Conservation (phyloP, 2,329 filamentous ascomycete genomes). For the Fusarium cyanostomum region DNA sequence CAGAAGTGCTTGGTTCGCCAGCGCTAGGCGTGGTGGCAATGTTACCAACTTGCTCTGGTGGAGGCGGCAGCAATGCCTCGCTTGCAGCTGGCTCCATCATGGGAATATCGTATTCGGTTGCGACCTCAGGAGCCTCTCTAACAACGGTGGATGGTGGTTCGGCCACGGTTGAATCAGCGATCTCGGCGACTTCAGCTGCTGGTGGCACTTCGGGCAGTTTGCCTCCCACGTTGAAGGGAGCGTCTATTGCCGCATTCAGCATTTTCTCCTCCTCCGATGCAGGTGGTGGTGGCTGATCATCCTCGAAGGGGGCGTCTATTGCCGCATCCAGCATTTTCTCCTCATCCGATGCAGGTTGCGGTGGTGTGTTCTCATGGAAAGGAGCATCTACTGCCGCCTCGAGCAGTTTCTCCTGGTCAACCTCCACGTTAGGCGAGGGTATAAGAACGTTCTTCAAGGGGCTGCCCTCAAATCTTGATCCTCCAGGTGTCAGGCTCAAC, state of each 20-base stretch:
- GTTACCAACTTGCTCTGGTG: conserved; percentile 53
- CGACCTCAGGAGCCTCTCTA: conserved; percentile 43
- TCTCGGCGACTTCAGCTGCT: conserved; percentile 8
- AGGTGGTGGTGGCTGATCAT: conserved; percentile 1
- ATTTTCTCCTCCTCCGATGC: conserved; percentile 18
- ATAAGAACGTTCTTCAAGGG: conserved; percentile 63
- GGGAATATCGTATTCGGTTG: conserved; percentile 42
- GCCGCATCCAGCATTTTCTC: conserved; percentile 13
- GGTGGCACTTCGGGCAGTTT: conserved; percentile 4
- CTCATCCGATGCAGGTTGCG: conserved; percentile 9
- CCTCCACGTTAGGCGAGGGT: conserved; percentile 55
- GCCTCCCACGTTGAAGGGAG: conserved; percentile 13
- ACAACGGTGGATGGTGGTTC: conserved; percentile 47
- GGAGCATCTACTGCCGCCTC: conserved; percentile 7
- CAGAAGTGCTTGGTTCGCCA: conserved; percentile 40
- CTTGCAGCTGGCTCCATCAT: conserved; percentile 27
- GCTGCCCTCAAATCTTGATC: conserved; percentile 58
- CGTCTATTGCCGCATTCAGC: conserved; percentile 20
- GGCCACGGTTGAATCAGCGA: conserved; percentile 40
- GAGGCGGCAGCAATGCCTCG: conserved; percentile 48
- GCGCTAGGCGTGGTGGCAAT: conserved; percentile 48
- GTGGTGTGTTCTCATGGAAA: neutral
- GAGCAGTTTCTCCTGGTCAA: conserved; percentile 18
- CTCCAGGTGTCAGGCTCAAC: conserved; percentile 40
- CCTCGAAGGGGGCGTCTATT: conserved; percentile 6